These are phyloP conservation scores for Lodderomyces parapsilosis DNA, from an alignment of 1,139 yeast genomes.

Conservation along the genomic window DNA sequence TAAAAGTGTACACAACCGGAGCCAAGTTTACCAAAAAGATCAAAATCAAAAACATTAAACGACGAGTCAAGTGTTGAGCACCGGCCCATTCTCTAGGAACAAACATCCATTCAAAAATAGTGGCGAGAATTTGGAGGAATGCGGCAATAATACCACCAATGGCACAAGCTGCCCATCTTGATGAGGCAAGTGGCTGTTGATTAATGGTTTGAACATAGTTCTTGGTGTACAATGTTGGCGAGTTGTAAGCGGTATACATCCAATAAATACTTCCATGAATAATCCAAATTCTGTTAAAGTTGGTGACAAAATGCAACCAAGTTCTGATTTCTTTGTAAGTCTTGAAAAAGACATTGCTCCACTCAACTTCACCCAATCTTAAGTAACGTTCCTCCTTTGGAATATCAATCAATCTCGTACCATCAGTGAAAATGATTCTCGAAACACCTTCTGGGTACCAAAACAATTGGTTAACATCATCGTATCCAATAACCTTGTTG, in stretches of 20 bases:
- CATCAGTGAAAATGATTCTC: constrained; percentile 87
- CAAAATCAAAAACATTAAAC: constrained; percentile 70
- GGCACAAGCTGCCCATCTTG: constrained; percentile 90
- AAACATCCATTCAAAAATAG: constrained; percentile 90
- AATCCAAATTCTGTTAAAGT: constrained; percentile 97
- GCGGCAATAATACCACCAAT: constrained; percentile 90
- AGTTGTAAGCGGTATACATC: constrained; percentile 92
- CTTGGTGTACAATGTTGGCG: constrained; percentile 87
- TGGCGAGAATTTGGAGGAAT: constrained; percentile 79
- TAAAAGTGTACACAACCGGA: constrained; percentile 84
- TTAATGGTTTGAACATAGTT: constrained; percentile 80
- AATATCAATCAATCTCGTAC: constrained; percentile 84
- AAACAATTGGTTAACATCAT: constrained; percentile 96
- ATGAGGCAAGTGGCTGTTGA: constrained; percentile 82
- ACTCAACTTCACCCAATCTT: constrained; percentile 87
- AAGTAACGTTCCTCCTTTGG: constrained; percentile 87
- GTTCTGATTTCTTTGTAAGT: constrained; percentile 96
- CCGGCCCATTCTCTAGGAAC: constrained; percentile 99
- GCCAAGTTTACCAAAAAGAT: constrained; percentile 74
- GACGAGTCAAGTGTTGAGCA: constrained; percentile 92
- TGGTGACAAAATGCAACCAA: constrained; percentile 94
- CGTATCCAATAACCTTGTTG: constrained; percentile 91
- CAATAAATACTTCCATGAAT: constrained; percentile 86
- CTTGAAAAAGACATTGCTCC: constrained; percentile 93
- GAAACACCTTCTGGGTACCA: constrained; percentile 99